Evolutionary conservation across 768 basidiomycete genomes (phyloP), one percentile per base, ranked within the genome.

Genomic region (Xanthoconium purpureum): DNA sequence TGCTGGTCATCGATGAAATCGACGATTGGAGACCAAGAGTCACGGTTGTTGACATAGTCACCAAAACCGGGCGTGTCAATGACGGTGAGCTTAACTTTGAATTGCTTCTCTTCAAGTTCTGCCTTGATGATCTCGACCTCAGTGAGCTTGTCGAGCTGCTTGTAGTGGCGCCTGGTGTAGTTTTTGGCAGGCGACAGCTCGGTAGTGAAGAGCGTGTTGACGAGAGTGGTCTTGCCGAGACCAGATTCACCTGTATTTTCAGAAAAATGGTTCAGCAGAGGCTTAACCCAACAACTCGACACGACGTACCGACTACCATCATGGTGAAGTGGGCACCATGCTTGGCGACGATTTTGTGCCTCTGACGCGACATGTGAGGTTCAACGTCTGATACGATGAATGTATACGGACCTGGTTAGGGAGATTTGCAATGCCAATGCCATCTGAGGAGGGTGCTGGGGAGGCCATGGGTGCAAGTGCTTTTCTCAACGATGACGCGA

Each of bases 11-110:
- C 91, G 63, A 97, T 94, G 74, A 98, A 98, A 74, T 99, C 96
- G 71, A 99, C 88, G 64, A 99, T 98, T 52, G 97, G 97, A 30
- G 84, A 82, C 97, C 97, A 99, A 18, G 93, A 95, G 74, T 98
- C 97, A 54, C 93, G 85, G 84, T 99, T 99, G 91, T 99, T 99
- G 77, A 99, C 96, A 68, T 98, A 98, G 88, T 99, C 97, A 37
- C 97, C 97, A 61, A 98, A 99, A 30, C 97, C 97, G 52, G 97
- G 97, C 12, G 96, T 98, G 75, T 99, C 97, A 62, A 99, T 96
- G 71, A 98, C 97, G 17, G 91, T 95, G 61, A 99, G 85, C 81
- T 98, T 98, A 80, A 98, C 95, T 75, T 94, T 96, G 86, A 98
- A 98, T 71, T 93, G 90, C 72, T 95, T 93, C 75, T 98, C 97